Base-by-base conservation (phyloP, 2,329 filamentous ascomycete species). In the Fusarium hostae region DNA sequence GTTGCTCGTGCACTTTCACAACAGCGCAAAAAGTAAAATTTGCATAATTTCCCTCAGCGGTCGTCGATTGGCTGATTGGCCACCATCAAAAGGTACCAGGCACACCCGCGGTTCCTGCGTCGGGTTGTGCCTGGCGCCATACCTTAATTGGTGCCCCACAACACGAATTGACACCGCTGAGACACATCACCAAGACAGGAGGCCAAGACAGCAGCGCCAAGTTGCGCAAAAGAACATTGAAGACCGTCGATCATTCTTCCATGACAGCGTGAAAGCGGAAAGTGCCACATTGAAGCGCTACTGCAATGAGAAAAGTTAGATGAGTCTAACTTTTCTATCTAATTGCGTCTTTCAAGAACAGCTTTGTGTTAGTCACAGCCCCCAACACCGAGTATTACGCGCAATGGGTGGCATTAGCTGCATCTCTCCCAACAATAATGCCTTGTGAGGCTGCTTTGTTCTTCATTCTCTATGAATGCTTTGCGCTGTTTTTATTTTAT, bases 41-140 rank as follows among this genome's bases (percentile, higher is more conserved):
- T 78, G 75, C 70, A 77, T 66, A 78, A 78, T 78, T 69, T 78
- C 75, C 71, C 55, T 55, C 55, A 43, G 39, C 43, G 26, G 34
- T 45, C 37, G 26, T 24, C 30, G 35, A 16, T 57, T 47, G 47
- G n/a, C 55, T 60, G 65, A 73, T 67, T 54, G 52, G 50, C 45
- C 39, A 40, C 45, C 51, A 13, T 39, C 24, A 37, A 28, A 44
- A 62, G 63, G 48, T 30, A 48, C 61, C 55, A 61, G 69, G 70
- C 63, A 67, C 71, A 65, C 68, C 56, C 63, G 71, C 60, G 43
- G 74, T 76, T 74, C 74, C 74, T 76, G 74, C 72, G 34, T 75
- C 70, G 59, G 37, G 59, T 61, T 74, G 70, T 73, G 70, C 75
- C 73, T 76, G 73, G 59, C 64, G 73, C 74, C 57, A 67, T 65